These are phyloP conservation scores for Pseudocercospora crystallina DNA, from an alignment of 2,329 filamentous ascomycete species.

Conservation along the genomic window DNA sequence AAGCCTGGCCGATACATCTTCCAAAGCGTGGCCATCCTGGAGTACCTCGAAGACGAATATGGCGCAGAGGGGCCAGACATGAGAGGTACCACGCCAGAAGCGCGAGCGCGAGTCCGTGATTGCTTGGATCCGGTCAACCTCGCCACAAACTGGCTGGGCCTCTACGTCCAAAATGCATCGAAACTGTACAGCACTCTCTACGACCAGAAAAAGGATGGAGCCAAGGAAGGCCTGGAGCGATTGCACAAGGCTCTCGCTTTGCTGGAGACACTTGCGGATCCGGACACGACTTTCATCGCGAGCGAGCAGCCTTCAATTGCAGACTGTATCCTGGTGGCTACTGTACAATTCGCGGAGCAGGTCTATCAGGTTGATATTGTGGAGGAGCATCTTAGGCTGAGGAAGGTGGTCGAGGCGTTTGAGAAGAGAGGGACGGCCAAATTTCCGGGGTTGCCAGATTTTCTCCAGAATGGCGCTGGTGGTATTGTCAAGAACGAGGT, in stretches of 20 bases:
- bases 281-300: not conserved
- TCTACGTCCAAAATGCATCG: slow-evolving; percentile 9
- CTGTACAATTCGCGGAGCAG: slow-evolving; percentile 6
- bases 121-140: slow-evolving; percentile 11
- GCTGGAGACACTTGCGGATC: slow-evolving; percentile 8
- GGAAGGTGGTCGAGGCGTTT: slow-evolving; percentile 9
- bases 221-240: slow-evolving; percentile 5
- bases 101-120: slow-evolving; percentile 6
- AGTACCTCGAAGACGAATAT: slow-evolving; percentile 19
- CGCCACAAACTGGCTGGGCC: not conserved
- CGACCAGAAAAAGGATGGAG: slow-evolving; percentile 4
- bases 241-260: slow-evolving; percentile 4
- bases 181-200: not conserved
- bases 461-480: not conserved
- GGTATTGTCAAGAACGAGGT: no score
- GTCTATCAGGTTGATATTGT: slow-evolving; percentile 9
- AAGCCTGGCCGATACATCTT: slow-evolving; percentile 13
- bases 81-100: slow-evolving; percentile 7
- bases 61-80: slow-evolving; percentile 7
- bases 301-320: slow-evolving; percentile 4
- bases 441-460: slow-evolving; percentile 2
- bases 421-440: slow-evolving; percentile 7
- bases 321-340: slow-evolving; percentile 8
- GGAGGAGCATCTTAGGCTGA: slow-evolving; percentile 6
- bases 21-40: slow-evolving; percentile 16